Evolutionary conservation across 2,329 filamentous ascomycete species (phyloP).

Genomic region (Aspergillus sp.): DNA sequence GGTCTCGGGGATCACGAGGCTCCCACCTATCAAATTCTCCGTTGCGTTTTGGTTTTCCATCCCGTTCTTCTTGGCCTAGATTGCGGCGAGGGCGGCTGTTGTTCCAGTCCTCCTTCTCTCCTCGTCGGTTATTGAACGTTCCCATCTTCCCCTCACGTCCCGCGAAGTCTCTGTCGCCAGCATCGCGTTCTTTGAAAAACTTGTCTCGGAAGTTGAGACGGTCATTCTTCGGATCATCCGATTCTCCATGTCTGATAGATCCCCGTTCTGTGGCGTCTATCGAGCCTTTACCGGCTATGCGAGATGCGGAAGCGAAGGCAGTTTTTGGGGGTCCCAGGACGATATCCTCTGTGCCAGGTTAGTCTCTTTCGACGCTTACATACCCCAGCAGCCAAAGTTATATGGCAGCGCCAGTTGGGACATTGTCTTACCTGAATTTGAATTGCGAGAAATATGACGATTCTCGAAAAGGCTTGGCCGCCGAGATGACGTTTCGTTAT

Average conservation of each 20-base stretch:
- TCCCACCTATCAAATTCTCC: constrained; percentile 46
- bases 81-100: constrained; percentile 39
- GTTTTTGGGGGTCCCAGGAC: constrained; percentile 82
- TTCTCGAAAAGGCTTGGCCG: constrained; percentile 44
- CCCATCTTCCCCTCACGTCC: constrained; percentile 37
- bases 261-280: constrained; percentile 47
- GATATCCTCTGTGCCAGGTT: constrained; percentile 65
- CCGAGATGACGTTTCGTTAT: constrained; percentile 34
- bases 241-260: constrained; percentile 49
- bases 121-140: constrained; percentile 35
- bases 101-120: constrained; percentile 45
- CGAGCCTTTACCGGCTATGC: constrained; percentile 47
- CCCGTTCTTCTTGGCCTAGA: constrained; percentile 42
- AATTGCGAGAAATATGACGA: constrained; percentile 49
- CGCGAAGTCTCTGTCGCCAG: constrained; percentile 36
- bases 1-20: constrained; percentile 58
- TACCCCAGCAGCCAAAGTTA: neutral
- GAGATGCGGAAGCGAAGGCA: constrained; percentile 75
- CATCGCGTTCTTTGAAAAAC: constrained; percentile 40
- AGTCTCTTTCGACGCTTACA: constrained; percentile 25
- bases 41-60: constrained; percentile 42
- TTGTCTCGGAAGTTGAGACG: constrained; percentile 61
- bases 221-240: constrained; percentile 58
- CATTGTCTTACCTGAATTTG: constrained; percentile 41
- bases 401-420: neutral